phyloP scores from a whole-genome alignment of 2,329 filamentous ascomycete species.

The Zymoseptoria passerinii region DNA sequence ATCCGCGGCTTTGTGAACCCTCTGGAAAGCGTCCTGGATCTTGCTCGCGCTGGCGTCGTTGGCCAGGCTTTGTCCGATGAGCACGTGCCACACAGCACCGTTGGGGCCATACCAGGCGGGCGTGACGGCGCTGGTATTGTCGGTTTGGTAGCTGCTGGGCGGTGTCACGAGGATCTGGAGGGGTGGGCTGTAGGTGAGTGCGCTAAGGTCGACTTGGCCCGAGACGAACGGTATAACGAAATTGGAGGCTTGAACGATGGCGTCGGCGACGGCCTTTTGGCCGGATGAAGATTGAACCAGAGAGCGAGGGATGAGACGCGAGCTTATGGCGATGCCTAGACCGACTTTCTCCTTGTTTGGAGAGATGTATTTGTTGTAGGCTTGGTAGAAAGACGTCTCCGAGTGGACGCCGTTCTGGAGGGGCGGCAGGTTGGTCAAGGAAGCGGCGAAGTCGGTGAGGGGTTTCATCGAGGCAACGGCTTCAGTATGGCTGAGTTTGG shows the following conservation, averaged over 20 bases:
- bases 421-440: background rate
- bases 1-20: conserved; percentile 6
- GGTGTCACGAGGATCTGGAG: conserved; percentile 15
- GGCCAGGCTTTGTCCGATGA: conserved; percentile 4
- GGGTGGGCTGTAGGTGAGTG: conserved; percentile 8
- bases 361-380: conserved; percentile 12
- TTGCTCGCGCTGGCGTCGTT: conserved; percentile 7
- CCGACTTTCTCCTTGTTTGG: conserved; percentile 16
- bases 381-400: conserved; percentile 8
- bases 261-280: conserved; percentile 6
- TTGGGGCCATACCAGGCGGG: conserved; percentile 10
- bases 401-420: conserved; percentile 8
- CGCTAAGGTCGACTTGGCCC: conserved; percentile 1
- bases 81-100: conserved; percentile 9
- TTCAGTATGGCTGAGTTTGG: conserved; percentile 2
- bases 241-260: conserved; percentile 2
- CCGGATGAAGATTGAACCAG: conserved; percentile 3
- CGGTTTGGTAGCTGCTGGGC: conserved; percentile 11
- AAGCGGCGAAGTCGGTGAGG: conserved; percentile 2
- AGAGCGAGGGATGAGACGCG: conserved; percentile 10
- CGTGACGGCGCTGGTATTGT: conserved; percentile 13
- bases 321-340: conserved; percentile 10
- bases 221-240: conserved; percentile 1
- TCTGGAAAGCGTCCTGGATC: conserved; percentile 8
- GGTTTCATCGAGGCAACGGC: conserved; percentile 2